Percentiles rank a stretch among this genome's conserved stretches.
phyloP scores from a whole-genome alignment of 257 asterid genomes.

The Solanum megistacrolobum region DNA sequence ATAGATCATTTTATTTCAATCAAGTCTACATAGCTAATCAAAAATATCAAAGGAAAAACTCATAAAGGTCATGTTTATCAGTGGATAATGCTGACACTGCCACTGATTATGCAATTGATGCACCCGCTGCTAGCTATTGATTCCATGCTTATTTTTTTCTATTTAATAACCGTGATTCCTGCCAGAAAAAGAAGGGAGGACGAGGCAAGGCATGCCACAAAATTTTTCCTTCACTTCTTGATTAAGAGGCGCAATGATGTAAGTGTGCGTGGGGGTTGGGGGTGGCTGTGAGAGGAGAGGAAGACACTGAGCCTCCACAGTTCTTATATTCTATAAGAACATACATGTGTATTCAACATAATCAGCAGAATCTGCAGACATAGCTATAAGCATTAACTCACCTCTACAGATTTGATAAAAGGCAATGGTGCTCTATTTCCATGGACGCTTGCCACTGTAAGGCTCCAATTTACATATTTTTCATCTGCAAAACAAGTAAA shows the following conservation, averaged over 20 bases:
- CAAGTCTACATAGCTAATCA: neutral
- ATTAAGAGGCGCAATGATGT: neutral
- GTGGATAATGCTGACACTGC: neutral
- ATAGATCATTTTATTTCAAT: neutral
- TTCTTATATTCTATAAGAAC: neutral
- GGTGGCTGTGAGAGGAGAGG: neutral
- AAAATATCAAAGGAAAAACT: neutral
- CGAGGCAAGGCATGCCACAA: neutral
- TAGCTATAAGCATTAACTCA: constrained; percentile 9
- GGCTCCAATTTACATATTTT: constrained; percentile 85
- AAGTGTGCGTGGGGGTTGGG: neutral
- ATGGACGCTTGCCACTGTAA: constrained; percentile 70
- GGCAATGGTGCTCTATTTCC: constrained; percentile 87
- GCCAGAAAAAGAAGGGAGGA: neutral
- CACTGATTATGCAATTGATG: neutral
- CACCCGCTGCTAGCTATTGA: neutral
- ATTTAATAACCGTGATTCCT: neutral
- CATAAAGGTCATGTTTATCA: neutral
- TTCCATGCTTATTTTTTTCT: neutral
- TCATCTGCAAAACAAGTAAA: constrained; percentile 41
- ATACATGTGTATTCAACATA: neutral
- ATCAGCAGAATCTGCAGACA: neutral
- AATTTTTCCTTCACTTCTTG: neutral
- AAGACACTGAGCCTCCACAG: neutral
- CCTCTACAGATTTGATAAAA: constrained; percentile 74